Evolutionary conservation across 202 grass and related monocot species (phyloP), one percentile per base, ranked within the genome.

Genomic region (Elaeis oleifera): DNA sequence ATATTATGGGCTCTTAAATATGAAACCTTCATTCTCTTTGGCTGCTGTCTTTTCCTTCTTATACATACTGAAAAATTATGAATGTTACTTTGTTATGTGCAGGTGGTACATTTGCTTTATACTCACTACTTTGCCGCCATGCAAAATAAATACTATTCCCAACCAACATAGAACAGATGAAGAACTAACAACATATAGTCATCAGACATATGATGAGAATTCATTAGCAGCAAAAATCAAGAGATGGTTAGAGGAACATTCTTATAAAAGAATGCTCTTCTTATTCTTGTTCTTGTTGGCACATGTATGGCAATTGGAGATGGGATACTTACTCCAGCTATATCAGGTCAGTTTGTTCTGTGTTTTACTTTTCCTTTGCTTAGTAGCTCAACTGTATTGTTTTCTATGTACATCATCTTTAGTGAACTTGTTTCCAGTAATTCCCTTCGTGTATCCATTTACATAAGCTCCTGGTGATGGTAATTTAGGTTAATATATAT

Each of bases 61-160:
- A 23, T 19, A 11, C 15, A 52, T 54, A 54, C 13, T 53, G 9
- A 18, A 4, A 19, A 17, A 32, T 20, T 67, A 28, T 18, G 18
- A 54, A 19, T 50, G 59, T 54, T 48, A 17, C 26, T 67, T 49
- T 67, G 26, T 59, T 39, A 64, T 65, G 65, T 64, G 18, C 81
- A 96, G 91, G 92, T 67, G 92, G 92, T 52, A 96, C 92, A 64
- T 91, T 96, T 89, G 92, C 92, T 65, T 81, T 96, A 65, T 96
- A 96, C 76, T 96, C 92, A 19, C 74, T 96, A 18, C 70, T 96
- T 39, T 91, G 92, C 39, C 87, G 92, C 59, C 92, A 96, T 60
- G 92, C 87, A 58, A 96, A 62, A 85, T 96, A 78, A 91, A 51
- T 72, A 96, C 92, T 53, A 89, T 96, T 68, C 92, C 92, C 22